Conservation (phyloP, 768 basidiomycete species). For the Exidia glandulosa region DNA sequence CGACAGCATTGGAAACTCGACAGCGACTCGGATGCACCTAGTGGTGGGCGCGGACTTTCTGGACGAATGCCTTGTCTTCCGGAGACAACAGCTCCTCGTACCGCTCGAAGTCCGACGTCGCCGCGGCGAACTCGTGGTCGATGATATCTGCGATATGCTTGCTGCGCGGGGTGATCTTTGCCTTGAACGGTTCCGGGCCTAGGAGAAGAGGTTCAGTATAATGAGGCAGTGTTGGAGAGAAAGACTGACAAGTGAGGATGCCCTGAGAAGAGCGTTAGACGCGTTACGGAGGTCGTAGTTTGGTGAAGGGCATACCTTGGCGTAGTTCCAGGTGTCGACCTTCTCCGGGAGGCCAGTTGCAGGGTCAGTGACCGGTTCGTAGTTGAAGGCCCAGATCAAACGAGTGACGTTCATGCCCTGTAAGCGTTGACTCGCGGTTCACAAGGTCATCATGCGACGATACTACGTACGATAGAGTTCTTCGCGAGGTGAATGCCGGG, state of each 20-base stretch:
- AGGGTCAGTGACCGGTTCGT: slow-evolving; percentile 9
- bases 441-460: background rate
- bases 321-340: background rate
- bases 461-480: slow-evolving; percentile 9
- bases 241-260: background rate
- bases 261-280: background rate
- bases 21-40: background rate
- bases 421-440: background rate
- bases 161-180: background rate
- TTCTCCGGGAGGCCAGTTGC: slow-evolving; percentile 1
- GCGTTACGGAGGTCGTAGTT: background rate
- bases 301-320: background rate
- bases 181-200: background rate
- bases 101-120: background rate
- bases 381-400: slow-evolving; percentile 23
- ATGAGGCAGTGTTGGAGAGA: no score
- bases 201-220: no score
- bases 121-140: background rate
- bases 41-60: background rate
- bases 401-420: slow-evolving; percentile 18
- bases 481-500: slow-evolving; percentile 15
- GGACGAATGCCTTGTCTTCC: background rate
- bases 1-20: background rate
- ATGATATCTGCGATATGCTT: background rate
- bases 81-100: background rate